phyloP scores from a whole-genome alignment of 768 basidiomycete species.

The Phylloporus rhodoxanthus region DNA sequence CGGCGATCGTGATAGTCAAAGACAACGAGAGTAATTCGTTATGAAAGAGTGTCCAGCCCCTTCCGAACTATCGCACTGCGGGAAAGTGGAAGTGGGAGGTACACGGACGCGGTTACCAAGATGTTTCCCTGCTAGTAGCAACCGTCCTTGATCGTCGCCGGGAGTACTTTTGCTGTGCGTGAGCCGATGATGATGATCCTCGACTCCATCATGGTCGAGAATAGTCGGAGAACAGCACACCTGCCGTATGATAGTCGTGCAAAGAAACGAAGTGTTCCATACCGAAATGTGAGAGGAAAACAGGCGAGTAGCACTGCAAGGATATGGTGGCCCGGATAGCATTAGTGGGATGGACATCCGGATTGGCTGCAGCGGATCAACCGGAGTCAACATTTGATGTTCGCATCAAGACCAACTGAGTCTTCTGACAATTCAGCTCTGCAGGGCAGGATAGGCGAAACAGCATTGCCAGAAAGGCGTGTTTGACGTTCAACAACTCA shows the following conservation, averaged over 20 bases:
- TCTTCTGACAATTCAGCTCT: background rate
- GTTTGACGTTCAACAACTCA: slow-evolving; percentile 6
- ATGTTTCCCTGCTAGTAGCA: slow-evolving; percentile 22
- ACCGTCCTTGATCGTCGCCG: slow-evolving; percentile 32
- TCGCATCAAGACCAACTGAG: slow-evolving; percentile 5
- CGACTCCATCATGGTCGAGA: slow-evolving; percentile 7
- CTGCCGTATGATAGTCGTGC: no score
- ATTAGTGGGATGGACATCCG: slow-evolving; percentile 6
- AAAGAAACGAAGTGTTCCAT: slow-evolving; percentile 18
- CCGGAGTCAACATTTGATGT: slow-evolving; percentile 11
- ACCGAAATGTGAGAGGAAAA: slow-evolving; percentile 13
- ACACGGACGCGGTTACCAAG: slow-evolving; percentile 27
- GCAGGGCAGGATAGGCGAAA: slow-evolving; percentile 10
- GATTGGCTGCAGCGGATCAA: slow-evolving; percentile 29
- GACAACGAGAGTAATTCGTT: slow-evolving; percentile 12
- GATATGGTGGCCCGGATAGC: slow-evolving; percentile 6
- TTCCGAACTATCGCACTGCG: slow-evolving; percentile 16
- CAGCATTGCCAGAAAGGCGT: slow-evolving; percentile 11
- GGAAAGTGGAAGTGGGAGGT: slow-evolving; percentile 16
- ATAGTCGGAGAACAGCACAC: slow-evolving; percentile 10
- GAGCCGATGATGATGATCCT: slow-evolving; percentile 29
- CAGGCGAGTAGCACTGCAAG: slow-evolving; percentile 10
- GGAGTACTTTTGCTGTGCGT: slow-evolving; percentile 28
- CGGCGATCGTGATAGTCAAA: slow-evolving; percentile 22
- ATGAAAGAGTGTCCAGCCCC: slow-evolving; percentile 27